Conservation (phyloP, 192 early-diverging fungal species). For the Gamsiella multidivaricata region DNA sequence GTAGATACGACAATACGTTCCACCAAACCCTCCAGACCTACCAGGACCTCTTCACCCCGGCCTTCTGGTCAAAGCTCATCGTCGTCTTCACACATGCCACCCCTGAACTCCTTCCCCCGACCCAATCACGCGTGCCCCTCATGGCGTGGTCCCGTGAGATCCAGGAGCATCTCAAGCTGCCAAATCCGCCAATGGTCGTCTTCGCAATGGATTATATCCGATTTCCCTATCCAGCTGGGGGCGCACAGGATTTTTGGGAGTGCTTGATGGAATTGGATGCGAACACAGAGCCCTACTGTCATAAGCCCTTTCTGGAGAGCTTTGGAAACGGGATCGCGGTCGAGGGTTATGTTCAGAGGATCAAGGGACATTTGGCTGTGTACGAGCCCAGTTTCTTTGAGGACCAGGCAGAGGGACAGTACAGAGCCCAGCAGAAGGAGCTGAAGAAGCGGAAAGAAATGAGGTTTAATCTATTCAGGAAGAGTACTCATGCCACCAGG, state of each 20-base stretch:
- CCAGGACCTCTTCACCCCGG: slow-evolving; percentile 36
- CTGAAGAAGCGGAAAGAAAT: slow-evolving; percentile 34
- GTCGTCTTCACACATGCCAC: slow-evolving; percentile 52
- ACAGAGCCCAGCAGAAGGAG: slow-evolving; percentile 20
- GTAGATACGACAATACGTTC: slow-evolving; percentile 44
- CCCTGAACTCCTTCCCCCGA: slow-evolving; percentile 31
- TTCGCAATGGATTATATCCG: slow-evolving; percentile 48
- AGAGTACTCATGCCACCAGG: slow-evolving; percentile 15
- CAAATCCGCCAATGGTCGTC: slow-evolving; percentile 11
- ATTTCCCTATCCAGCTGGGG: slow-evolving; percentile 41
- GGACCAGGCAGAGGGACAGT: slow-evolving; percentile 39
- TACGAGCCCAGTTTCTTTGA: slow-evolving; percentile 53
- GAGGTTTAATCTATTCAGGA: slow-evolving; percentile 35
- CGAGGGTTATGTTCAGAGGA: slow-evolving; percentile 41
- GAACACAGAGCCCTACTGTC: slow-evolving; percentile 51
- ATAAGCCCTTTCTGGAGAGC: slow-evolving; percentile 47
- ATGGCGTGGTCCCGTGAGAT: slow-evolving; percentile 49
- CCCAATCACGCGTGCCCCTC: slow-evolving; percentile 27
- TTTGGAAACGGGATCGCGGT: slow-evolving; percentile 50
- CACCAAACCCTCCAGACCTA: slow-evolving; percentile 45
- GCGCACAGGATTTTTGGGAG: slow-evolving; percentile 54
- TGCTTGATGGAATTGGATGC: slow-evolving; percentile 48
- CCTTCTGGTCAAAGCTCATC: slow-evolving; percentile 50
- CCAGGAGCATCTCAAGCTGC: slow-evolving; percentile 38
- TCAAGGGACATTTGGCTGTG: slow-evolving; percentile 40